phyloP scores from a whole-genome alignment of 768 basidiomycete species.

The Auricularia sp. region DNA sequence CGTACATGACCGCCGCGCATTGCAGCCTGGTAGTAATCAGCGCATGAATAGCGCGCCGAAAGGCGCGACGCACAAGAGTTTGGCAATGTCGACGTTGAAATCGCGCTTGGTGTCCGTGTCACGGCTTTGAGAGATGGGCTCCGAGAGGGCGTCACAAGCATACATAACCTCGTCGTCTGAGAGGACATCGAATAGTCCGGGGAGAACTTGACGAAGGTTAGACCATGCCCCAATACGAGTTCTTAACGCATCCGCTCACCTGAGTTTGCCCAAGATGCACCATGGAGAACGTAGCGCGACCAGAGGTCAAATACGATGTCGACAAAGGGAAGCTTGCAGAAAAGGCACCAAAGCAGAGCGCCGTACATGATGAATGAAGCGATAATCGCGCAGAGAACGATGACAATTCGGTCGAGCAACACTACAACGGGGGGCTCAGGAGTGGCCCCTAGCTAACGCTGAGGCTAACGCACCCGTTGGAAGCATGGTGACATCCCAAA shows the following conservation, averaged over 20 bases:
- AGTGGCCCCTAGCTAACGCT: too few relatives aligned
- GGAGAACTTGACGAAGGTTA: slow-evolving; percentile 8
- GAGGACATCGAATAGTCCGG: slow-evolving; percentile 12
- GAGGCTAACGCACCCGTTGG: slow-evolving; percentile 10
- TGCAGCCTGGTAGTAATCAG: slow-evolving; percentile 8
- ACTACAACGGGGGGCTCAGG: slow-evolving; percentile 4
- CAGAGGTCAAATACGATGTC: slow-evolving; percentile 5
- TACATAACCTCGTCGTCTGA: slow-evolving; percentile 10
- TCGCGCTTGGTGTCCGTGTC: slow-evolving; percentile 10
- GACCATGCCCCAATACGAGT: not conserved
- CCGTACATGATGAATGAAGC: slow-evolving; percentile 12
- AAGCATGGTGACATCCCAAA: slow-evolving; percentile 10
- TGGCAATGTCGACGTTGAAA: slow-evolving; percentile 12
- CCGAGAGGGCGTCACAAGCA: slow-evolving; percentile 8
- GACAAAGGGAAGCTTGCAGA: slow-evolving; percentile 11
- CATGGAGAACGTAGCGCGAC: slow-evolving; percentile 8
- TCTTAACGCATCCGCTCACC: slow-evolving; percentile 3
- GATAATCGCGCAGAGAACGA: slow-evolving; percentile 11
- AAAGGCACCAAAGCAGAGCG: slow-evolving; percentile 12
- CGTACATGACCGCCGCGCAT: slow-evolving; percentile 16
- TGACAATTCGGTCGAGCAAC: slow-evolving; percentile 11
- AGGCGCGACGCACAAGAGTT: not conserved
- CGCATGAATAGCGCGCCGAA: not conserved
- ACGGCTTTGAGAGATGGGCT: slow-evolving; percentile 7
- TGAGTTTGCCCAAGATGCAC: slow-evolving; percentile 11